Evolutionary conservation across 1,284 basidiomycete species (phyloP), one percentile per base, ranked within the genome.

Genomic region (Fomitiporia mediterranea): DNA sequence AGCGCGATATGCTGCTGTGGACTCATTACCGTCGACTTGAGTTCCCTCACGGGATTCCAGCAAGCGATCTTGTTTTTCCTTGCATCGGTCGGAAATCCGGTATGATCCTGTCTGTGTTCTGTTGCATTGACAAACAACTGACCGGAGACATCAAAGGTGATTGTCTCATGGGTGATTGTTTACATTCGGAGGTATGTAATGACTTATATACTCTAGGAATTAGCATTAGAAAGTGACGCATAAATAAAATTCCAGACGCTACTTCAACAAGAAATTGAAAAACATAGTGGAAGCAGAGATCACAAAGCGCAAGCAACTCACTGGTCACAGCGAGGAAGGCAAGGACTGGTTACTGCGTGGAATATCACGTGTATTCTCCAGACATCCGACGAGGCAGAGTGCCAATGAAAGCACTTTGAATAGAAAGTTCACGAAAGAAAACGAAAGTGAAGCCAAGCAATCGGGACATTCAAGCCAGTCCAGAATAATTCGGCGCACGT

Each of bases 1-100:
- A 89, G 84, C 67, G 82, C 88, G 6, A 83, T 91, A 74, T 84
- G 85, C 3, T 85, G 91, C 57, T 89, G 86, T 62, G 90, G 91
- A 11, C 74, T 93, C 25, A 76, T 80, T 40, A 84, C 89, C 5
- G 74, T 91, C 62, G 82, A 93, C 67, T 69, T 93, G 63, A 90
- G 86, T 65, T 72, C 74, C 43, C 70, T 90, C 64, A 93, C 89
- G 1, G 70, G 72, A 49, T 89, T 83, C 74, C 90, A 94, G 66
- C 91, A 94, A 73, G 74, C 72, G 13, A 74, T 94, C 23, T 65
- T 93, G 50, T 86, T 88, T 67, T 65, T 87, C 17, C 81, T 82
- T 65, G 87, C 89, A 85, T 83, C 79, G 61, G 62, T 86, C 23
- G 88, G 87, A 4, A 86, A 76, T 61, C 85, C 84, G 35, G 86